Conservation (phyloP, 73 alveolate genomes). For the Breviolum minutum region DNA sequence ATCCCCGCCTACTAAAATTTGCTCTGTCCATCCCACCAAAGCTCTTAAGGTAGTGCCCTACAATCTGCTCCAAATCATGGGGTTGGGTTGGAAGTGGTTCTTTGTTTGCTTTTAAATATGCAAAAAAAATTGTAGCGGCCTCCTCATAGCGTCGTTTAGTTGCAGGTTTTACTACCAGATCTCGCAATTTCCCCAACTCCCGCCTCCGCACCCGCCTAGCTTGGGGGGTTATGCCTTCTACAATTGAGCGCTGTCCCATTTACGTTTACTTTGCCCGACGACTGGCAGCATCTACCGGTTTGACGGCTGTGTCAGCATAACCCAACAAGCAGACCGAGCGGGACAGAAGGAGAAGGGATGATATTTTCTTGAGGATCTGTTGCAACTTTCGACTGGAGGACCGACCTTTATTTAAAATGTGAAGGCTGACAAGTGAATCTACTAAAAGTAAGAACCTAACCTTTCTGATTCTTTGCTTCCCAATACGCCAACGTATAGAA, state of each 20-base stretch:
- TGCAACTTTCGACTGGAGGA: background rate
- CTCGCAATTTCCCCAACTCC: background rate
- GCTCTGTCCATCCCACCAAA: background rate
- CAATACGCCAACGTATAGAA: background rate
- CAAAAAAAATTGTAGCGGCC: background rate
- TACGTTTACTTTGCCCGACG: conserved; percentile 2
- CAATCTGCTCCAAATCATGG: background rate
- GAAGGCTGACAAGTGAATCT: background rate
- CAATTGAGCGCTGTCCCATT: conserved; percentile 15
- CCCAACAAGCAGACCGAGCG: background rate
- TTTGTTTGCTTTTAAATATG: background rate
- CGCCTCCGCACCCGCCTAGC: background rate
- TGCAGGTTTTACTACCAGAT: background rate
- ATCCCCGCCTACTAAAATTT: background rate
- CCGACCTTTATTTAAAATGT: conserved; percentile 12
- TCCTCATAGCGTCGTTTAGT: background rate
- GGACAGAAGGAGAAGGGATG: background rate
- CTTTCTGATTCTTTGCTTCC: background rate
- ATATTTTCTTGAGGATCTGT: background rate
- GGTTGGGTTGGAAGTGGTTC: background rate
- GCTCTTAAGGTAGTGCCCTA: background rate
- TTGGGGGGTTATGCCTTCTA: background rate
- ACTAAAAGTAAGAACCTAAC: background rate
- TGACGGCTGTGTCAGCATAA: background rate
- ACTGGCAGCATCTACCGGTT: conserved; percentile 35